Evolutionary conservation across 805 yeast genomes (phyloP).

Genomic region (Debaryomyces castellii): DNA sequence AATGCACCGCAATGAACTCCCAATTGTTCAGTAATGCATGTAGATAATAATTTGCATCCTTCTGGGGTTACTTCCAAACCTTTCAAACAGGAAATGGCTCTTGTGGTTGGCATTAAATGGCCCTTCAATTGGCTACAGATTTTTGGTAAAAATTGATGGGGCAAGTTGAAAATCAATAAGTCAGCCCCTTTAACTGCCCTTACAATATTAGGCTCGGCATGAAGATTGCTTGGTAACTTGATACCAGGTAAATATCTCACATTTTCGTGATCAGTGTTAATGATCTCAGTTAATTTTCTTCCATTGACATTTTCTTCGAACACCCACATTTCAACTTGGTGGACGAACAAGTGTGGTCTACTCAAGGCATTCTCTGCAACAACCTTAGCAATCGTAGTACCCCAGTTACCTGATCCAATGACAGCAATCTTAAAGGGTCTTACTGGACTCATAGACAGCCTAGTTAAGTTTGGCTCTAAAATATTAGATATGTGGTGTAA

Average conservation of each 20-base stretch:
- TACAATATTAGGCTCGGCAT: slow-evolving; percentile 82
- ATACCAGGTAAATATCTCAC: slow-evolving; percentile 93
- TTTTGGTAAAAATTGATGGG: slow-evolving; percentile 89
- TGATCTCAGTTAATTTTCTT: slow-evolving; percentile 80
- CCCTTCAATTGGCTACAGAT: slow-evolving; percentile 78
- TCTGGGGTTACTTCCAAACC: slow-evolving; percentile 86
- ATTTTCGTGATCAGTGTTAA: slow-evolving; percentile 88
- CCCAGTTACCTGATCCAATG: slow-evolving; percentile 98
- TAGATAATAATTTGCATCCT: slow-evolving; percentile 82
- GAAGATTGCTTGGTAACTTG: slow-evolving; percentile 78
- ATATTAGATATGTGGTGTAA: slow-evolving; percentile 28
- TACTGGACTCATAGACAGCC: slow-evolving; percentile 17
- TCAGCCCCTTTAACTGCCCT: slow-evolving; percentile 81
- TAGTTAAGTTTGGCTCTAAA: slow-evolving; percentile 17
- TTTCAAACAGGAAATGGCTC: slow-evolving; percentile 94
- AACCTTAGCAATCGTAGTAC: slow-evolving; percentile 94
- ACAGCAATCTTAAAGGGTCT: slow-evolving; percentile 51
- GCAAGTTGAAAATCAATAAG: slow-evolving; percentile 88
- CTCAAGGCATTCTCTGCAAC: slow-evolving; percentile 82
- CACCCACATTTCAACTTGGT: slow-evolving; percentile 94
- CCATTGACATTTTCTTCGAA: slow-evolving; percentile 83
- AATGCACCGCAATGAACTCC: slow-evolving; percentile 94
- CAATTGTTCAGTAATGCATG: slow-evolving; percentile 73
- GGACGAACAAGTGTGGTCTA: slow-evolving; percentile 70
- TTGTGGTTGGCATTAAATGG: slow-evolving; percentile 61